Evolutionary conservation across 2,329 filamentous ascomycete genomes (phyloP), one percentile per base, ranked within the genome.

Genomic region (Ophiostoma australiae): DNA sequence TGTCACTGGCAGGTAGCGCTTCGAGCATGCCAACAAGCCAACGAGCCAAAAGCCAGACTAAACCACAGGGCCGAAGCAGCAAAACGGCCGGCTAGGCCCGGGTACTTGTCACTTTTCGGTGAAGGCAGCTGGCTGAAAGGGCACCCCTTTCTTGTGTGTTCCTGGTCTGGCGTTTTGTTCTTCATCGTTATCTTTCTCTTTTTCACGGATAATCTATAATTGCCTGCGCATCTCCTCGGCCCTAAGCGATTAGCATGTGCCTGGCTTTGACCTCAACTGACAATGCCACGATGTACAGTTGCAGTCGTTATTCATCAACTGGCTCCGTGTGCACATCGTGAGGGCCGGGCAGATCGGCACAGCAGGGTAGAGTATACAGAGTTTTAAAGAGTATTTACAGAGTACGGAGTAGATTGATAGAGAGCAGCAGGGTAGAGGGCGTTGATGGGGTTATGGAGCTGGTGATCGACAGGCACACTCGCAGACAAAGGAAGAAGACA

Each of bases 251-350:
- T 5, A 20, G 17, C 44, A n/a, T 20, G 41, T 39, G 27, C 27
- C 27, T 31, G 27, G 37, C 37, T 39, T 8, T 13, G 52, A 13
- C 13, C 8, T 55, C n/a, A 1, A 17, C 15, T 48, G 41, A 1
- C 41, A 48, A 48, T 55, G 52, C n/a, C 52, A 55, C 52, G 52
- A 27, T 55, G 52, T 27, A 55, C 52, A 27, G 52, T 55, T 27
- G 52, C 52, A 55, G 20, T 48, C n/a, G n/a, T 7, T 11, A 27
- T 11, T 11, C 13, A 23, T 58, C 52, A 58, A 23, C 13, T 58
- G 52, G 52, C 52, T 13, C 48, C 48, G 6, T 58, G 20, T 58
- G 52, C n/a, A 58, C 52, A 58, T 58, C n/a, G n/a, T 58, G 52
- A 58, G 52, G 52, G 52, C 27, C n/a, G 10, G 15, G 3, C 5